Evolutionary conservation across 169 alveolate genomes (phyloP).

Genomic region (Eimeria acervulina): DNA sequence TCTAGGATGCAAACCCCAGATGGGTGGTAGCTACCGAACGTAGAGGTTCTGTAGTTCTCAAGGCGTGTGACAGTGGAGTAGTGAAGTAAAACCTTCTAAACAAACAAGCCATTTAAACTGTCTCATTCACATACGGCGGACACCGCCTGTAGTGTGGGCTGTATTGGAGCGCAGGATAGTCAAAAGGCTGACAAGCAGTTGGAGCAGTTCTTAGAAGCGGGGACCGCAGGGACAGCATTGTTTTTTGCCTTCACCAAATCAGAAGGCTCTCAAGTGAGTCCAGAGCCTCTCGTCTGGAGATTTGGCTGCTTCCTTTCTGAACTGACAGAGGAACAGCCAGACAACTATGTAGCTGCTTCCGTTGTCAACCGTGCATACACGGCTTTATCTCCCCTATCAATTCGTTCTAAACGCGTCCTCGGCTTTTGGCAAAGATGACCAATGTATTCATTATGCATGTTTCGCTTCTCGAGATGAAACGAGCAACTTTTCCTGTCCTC

Average conservation of each 20-base stretch:
- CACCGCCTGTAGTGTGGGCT: not conserved
- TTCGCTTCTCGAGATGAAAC: not conserved
- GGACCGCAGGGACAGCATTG: slow-evolving; percentile 51
- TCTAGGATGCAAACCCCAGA: not conserved
- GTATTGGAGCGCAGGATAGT: not conserved
- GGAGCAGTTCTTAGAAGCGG: slow-evolving; percentile 44
- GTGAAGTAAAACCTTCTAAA: not conserved
- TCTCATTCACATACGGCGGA: not conserved
- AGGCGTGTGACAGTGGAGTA: not conserved
- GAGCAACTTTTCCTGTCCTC: not conserved
- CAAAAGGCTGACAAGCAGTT: slow-evolving; percentile 49
- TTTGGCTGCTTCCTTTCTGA: not conserved
- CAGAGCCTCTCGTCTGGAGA: not conserved
- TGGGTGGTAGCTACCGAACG: not conserved
- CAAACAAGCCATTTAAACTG: not conserved
- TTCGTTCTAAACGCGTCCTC: not conserved
- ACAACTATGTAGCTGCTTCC: not conserved
- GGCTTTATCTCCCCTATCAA: not conserved
- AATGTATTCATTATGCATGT: not conserved
- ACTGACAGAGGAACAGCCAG: not conserved
- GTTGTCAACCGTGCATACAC: not conserved
- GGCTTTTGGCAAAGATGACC: no score
- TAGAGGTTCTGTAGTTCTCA: not conserved
- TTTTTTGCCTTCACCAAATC: not conserved
- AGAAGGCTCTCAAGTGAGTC: slow-evolving; percentile 17